Evolutionary conservation across 768 basidiomycete genomes (phyloP), one percentile per base, ranked within the genome.

Genomic region (Russula virescens): DNA sequence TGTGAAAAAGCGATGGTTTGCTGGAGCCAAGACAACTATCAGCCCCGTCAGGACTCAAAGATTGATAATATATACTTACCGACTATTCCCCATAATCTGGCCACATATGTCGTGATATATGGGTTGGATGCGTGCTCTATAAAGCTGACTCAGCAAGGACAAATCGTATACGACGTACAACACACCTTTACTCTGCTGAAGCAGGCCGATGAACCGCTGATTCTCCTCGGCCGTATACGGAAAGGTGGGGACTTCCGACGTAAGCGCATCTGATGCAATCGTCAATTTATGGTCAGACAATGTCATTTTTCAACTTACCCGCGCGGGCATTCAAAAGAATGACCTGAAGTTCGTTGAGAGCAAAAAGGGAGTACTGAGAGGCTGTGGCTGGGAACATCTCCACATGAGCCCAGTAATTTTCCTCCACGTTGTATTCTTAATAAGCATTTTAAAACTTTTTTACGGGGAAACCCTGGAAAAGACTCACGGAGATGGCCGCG

Each of bases 331-430:
- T 40, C 10, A 60, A 11, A 19, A 64, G 31, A 0, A 55, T 43
- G 25, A 45, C 11, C 6, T 23, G 31, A 11, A 64, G 53, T 19
- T 63, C 62, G 6, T 60, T 55, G 31, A 63, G 45, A 3, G 63
- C 63, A 5, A 6, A 18, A 8, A 13, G 3, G 35, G 58, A n/a
- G 45, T 64, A 55, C 26, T 38, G 40, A 1, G 42, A 26, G 0
- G 53, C 58, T 9, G 53, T 42, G 13, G 42, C 47, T 10, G 58
- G 63, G 42, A 64, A 64, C 58, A 64, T 49, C 16, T 50, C 63
- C 5, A 64, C 53, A 11, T 64, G 63, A 8, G 14, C 48, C 63
- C 58, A 64, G 25, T 64, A 64, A 23, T 64, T 64, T 25, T 64
- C 63, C 18, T 64, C 53, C 31, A 64, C 19, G 18, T 42, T 9